Evolutionary conservation across 805 yeast species (phyloP).

Genomic region (Hagleromyces aurorensis): DNA sequence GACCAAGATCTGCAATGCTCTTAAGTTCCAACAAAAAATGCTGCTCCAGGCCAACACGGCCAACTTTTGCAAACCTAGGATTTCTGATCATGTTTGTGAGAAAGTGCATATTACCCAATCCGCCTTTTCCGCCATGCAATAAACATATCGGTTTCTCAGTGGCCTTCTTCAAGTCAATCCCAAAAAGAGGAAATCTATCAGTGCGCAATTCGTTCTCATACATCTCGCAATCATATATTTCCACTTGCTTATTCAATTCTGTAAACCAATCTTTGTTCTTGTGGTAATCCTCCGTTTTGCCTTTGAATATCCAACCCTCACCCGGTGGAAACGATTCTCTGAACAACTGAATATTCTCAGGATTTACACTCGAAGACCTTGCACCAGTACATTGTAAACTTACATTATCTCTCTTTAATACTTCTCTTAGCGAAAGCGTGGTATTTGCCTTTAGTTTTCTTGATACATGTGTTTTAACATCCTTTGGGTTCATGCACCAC

Average conservation of each 20-base stretch:
- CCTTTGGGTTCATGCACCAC: conserved; percentile 74
- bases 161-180: conserved; percentile 61
- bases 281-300: conserved; percentile 66
- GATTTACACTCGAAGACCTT: conserved; percentile 25
- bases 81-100: conserved; percentile 75
- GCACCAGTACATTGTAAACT: conserved; percentile 32
- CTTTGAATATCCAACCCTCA: conserved; percentile 85
- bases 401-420: conserved; percentile 16
- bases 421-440: conserved; percentile 19
- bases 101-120: conserved; percentile 95
- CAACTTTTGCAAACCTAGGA: conserved; percentile 80
- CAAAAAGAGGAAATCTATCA: conserved; percentile 76
- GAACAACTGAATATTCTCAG: conserved; percentile 47
- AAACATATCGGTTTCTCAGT: conserved; percentile 61
- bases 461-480: conserved; percentile 31
- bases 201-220: conserved; percentile 47
- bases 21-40: conserved; percentile 76
- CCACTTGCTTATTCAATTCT: conserved; percentile 55
- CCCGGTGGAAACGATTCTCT: conserved; percentile 62
- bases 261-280: conserved; percentile 56
- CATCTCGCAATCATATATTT: conserved; percentile 51
- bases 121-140: conserved; percentile 84
- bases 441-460: conserved; percentile 10
- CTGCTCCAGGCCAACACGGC: conserved; percentile 61
- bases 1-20: conserved; percentile 83